Base-by-base conservation (phyloP, 176 grass and related monocot genomes). In the Avena eriantha region DNA sequence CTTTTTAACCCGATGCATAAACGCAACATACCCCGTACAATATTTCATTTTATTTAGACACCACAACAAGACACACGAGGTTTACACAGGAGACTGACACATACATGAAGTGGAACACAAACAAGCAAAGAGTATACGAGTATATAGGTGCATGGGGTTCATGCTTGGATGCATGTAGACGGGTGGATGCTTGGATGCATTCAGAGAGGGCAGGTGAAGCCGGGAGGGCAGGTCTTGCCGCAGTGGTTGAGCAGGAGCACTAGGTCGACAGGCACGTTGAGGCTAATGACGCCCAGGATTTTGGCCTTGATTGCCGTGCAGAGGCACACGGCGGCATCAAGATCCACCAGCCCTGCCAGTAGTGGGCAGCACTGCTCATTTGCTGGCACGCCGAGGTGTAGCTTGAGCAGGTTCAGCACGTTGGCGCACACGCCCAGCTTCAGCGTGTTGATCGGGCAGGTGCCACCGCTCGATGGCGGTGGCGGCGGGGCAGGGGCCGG, bases 231-330 rank as follows among this genome's bases (percentile, higher is more conserved):
- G 7, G 36, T 59, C 69, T 93, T 96, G 43, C 83, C 72, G 60
- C 91, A 96, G 73, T 82, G 67, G 81, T 93, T 92, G 77, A 96
- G 60, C 73, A 96, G 73, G 46, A 88, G 49, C 10, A 33, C 11
- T 35, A 93, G 87, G 83, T 89, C 87, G 76, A 91, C 18, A 8
- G 85, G 80, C 5, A 93, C 13, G 60, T 90, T 76, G 72, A 96
- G 17, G 51, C 65, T 50, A 78, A 95, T 85, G 23, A 91, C 94
- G 9, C 34, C 34, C 34, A 95, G 79, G 56, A 85, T n/a, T 29
- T 84, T 88, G 49, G 90, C 82, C 82, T 59, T 77, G 48, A 91
- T 65, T 58, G 85, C 85, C 35, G 81, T 81, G 89, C 89, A 91
- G 68, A 91, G 89, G 89, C 90, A 91, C 3, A 71, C 69, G 68